Percentiles rank a stretch among this genome's conserved stretches.
Evolutionary conservation across 495 filamentous ascomycete genomes (phyloP).

Genomic region (Amniculicola lignicola): DNA sequence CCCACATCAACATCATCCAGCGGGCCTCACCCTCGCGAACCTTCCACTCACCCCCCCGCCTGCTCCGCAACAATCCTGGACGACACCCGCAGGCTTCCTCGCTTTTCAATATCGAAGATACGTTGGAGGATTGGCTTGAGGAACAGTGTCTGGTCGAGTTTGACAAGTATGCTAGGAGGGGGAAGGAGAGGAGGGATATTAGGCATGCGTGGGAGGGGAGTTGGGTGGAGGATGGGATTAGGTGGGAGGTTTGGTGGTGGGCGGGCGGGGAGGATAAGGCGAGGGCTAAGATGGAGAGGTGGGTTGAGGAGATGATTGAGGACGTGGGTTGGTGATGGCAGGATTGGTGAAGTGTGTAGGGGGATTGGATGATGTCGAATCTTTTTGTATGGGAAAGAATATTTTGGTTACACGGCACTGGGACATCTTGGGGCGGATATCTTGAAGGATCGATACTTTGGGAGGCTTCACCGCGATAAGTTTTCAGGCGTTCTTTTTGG

Average conservation of each 20-base stretch:
- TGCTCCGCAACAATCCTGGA: background rate
- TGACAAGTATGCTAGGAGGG: background rate
- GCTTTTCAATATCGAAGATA: background rate
- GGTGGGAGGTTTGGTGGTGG: slow-evolving; percentile 24
- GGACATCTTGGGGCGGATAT: too few relatives aligned
- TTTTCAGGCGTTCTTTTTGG: too few relatives aligned
- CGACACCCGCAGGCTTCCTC: background rate
- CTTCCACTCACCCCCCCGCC: background rate
- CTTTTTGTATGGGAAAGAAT: too few relatives aligned
- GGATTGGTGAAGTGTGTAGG: too few relatives aligned
- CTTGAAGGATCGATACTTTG: too few relatives aligned
- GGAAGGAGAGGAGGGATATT: slow-evolving; percentile 1
- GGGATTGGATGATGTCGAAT: too few relatives aligned
- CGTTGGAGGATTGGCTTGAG: background rate
- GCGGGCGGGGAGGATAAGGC: slow-evolving; percentile 17
- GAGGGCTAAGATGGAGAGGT: slow-evolving; percentile 21
- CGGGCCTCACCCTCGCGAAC: slow-evolving; percentile 6
- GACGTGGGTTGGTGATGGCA: too few relatives aligned
- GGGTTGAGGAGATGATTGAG: too few relatives aligned
- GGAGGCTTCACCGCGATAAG: too few relatives aligned
- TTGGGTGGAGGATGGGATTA: background rate
- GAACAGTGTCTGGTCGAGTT: background rate
- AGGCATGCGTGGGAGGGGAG: background rate
- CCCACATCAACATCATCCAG: slow-evolving; percentile 4
- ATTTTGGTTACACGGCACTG: too few relatives aligned